Percentiles rank a stretch among this genome's conserved stretches.
phyloP scores from a whole-genome alignment of 345 rosid genomes.

The Pistacia atlantica region DNA sequence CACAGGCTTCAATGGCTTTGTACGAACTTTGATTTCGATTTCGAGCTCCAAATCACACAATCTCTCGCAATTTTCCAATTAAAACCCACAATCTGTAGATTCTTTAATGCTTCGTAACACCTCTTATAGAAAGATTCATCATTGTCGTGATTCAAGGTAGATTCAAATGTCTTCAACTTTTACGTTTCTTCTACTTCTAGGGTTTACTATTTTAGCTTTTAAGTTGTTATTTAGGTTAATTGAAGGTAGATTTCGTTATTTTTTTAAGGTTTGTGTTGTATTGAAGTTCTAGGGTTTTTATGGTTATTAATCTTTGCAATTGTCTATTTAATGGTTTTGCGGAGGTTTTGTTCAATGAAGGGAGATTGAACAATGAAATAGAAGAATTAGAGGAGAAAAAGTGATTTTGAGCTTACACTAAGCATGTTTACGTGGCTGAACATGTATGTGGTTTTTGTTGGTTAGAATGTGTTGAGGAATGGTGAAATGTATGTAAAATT shows the following conservation, averaged over 20 bases:
- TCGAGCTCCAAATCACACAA: slow-evolving; percentile 31
- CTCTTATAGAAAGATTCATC: background rate
- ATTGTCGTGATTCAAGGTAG: slow-evolving; percentile 44
- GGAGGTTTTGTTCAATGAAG: slow-evolving; percentile 28
- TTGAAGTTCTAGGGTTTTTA: slow-evolving; percentile 13
- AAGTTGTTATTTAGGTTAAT: background rate
- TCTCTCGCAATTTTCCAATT: slow-evolving; percentile 32
- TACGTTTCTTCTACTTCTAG: slow-evolving; percentile 36
- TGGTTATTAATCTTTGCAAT: background rate
- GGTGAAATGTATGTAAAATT: slow-evolving; percentile 21
- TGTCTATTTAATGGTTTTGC: slow-evolving; percentile 3
- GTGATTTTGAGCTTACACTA: slow-evolving; percentile 18
- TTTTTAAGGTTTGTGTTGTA: background rate
- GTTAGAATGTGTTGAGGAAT: background rate
- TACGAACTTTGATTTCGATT: slow-evolving; percentile 61
- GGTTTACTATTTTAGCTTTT: slow-evolving; percentile 23
- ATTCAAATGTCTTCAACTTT: slow-evolving; percentile 22
- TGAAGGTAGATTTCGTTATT: background rate
- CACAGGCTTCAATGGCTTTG: slow-evolving; percentile 66
- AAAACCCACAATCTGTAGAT: slow-evolving; percentile 24
- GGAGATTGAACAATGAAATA: slow-evolving; percentile 34
- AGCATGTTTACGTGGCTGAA: slow-evolving; percentile 25
- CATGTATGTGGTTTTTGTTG: slow-evolving; percentile 13
- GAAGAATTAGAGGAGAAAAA: slow-evolving; percentile 31
- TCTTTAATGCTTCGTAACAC: slow-evolving; percentile 16